Percentiles rank a stretch among this genome's conserved stretches.
phyloP scores from a whole-genome alignment of 2,329 filamentous ascomycete species.

The Exophiala sp. region DNA sequence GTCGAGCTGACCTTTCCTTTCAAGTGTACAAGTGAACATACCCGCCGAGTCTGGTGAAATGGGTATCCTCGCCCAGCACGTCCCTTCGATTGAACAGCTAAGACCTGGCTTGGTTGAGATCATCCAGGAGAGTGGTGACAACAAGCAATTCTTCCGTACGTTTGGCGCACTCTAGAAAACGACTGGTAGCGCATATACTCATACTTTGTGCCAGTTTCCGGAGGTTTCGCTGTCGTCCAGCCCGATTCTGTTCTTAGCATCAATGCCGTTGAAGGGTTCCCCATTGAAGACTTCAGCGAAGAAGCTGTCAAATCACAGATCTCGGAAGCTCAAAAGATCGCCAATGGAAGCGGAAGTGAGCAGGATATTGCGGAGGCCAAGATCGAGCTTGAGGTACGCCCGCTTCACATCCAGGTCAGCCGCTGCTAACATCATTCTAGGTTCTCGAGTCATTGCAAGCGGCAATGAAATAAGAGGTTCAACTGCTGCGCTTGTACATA shows the following conservation, averaged over 20 bases:
- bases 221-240: slow-evolving; percentile 95
- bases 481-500: slow-evolving; percentile 38
- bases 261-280: slow-evolving; percentile 94
- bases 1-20: slow-evolving; percentile 36
- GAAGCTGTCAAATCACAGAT: slow-evolving; percentile 90
- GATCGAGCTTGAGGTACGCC: slow-evolving; percentile 90
- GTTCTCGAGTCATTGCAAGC: slow-evolving; percentile 50
- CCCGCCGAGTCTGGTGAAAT: slow-evolving; percentile 97
- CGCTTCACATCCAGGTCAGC: slow-evolving; percentile 1
- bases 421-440: slow-evolving; percentile 31
- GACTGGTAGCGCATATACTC: slow-evolving; percentile 1
- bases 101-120: slow-evolving; percentile 95
- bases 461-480: slow-evolving; percentile 43
- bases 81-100: slow-evolving; percentile 97
- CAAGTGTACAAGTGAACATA: slow-evolving; percentile 91
- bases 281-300: slow-evolving; percentile 91
- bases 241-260: slow-evolving; percentile 93
- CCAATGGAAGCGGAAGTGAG: slow-evolving; percentile 84
- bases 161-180: slow-evolving; percentile 36
- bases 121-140: slow-evolving; percentile 80
- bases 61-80: slow-evolving; percentile 99
- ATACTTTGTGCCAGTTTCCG: slow-evolving; percentile 67
- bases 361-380: slow-evolving; percentile 98
- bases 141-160: slow-evolving; percentile 99
- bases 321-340: slow-evolving; percentile 92